phyloP scores from a whole-genome alignment of 768 basidiomycete genomes.

The Pulveroboletus sp. region DNA sequence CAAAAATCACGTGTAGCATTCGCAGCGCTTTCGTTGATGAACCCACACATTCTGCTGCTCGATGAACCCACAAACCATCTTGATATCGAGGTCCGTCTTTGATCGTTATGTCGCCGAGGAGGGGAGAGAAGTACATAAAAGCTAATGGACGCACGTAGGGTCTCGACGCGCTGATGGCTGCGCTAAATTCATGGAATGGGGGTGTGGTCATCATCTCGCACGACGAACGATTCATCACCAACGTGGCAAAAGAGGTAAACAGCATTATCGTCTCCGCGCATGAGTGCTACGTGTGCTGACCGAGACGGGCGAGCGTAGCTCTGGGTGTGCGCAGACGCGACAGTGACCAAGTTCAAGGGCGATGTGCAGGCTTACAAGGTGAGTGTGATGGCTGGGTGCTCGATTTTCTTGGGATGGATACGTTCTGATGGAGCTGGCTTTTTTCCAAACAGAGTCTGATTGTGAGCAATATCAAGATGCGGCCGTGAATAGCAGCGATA shows the following conservation, averaged over 20 bases:
- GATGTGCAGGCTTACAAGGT: slow-evolving; percentile 94
- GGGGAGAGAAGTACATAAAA: not conserved
- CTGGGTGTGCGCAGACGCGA: slow-evolving; percentile 88
- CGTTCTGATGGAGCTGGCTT: slow-evolving; percentile 9
- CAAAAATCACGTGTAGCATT: slow-evolving; percentile 97
- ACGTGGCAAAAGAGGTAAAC: slow-evolving; percentile 73
- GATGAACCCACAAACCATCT: slow-evolving; percentile 98
- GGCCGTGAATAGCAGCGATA: slow-evolving; percentile 32
- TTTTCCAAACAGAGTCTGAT: slow-evolving; percentile 56
- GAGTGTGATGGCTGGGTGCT: slow-evolving; percentile 6
- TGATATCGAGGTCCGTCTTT: slow-evolving; percentile 74
- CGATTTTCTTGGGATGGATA: not conserved
- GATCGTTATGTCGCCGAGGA: no score
- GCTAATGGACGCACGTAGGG: slow-evolving; percentile 48
- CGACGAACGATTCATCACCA: slow-evolving; percentile 93
- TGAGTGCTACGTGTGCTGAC: slow-evolving; percentile 1
- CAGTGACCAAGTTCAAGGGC: slow-evolving; percentile 77
- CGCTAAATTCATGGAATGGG: slow-evolving; percentile 76
- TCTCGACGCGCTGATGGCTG: slow-evolving; percentile 90
- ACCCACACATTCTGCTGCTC: slow-evolving; percentile 87
- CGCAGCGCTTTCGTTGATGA: slow-evolving; percentile 76
- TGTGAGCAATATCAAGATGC: slow-evolving; percentile 63
- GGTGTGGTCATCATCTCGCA: slow-evolving; percentile 92
- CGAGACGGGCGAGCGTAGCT: slow-evolving; percentile 43
- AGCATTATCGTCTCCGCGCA: not conserved